Conservation (phyloP, 345 rosid genomes). For the Brassica incana region DNA sequence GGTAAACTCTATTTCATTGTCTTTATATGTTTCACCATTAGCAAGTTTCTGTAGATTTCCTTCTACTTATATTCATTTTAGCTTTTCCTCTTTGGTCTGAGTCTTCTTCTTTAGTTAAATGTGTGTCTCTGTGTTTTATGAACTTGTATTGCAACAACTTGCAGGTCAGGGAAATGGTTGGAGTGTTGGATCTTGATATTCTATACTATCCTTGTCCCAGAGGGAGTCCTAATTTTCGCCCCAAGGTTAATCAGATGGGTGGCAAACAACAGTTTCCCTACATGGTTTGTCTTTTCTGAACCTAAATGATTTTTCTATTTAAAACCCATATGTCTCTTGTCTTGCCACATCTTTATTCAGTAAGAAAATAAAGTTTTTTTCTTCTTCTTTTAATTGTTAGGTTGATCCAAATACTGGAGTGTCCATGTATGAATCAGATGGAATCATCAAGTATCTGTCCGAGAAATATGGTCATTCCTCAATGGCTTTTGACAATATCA, state of each 20-base stretch:
- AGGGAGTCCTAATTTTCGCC: conserved; percentile 88
- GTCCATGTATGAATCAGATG: conserved; percentile 93
- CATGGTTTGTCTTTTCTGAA: conserved; percentile 62
- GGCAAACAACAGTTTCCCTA: conserved; percentile 92
- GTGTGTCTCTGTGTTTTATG: background rate
- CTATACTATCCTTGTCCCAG: conserved; percentile 89
- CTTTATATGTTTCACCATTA: background rate
- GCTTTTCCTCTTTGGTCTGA: background rate
- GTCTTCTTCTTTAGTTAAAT: background rate
- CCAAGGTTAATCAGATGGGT: conserved; percentile 76
- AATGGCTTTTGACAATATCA: background rate
- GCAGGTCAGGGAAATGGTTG: conserved; percentile 94
- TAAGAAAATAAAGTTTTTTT: background rate
- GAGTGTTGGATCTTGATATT: conserved; percentile 88
- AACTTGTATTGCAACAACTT: background rate
- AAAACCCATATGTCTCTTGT: background rate
- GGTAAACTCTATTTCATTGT: conserved; percentile 46
- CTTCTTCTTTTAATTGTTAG: conserved; percentile 42
- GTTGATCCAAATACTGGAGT: conserved; percentile 93
- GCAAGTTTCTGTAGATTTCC: background rate
- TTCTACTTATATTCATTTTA: conserved; percentile 3
- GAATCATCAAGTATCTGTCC: conserved; percentile 76
- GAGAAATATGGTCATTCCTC: conserved; percentile 63
- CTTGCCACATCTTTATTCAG: background rate
- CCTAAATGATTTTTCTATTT: background rate